Conservation (phyloP, 306 rosid species). For the Dalbergia cultrata region DNA sequence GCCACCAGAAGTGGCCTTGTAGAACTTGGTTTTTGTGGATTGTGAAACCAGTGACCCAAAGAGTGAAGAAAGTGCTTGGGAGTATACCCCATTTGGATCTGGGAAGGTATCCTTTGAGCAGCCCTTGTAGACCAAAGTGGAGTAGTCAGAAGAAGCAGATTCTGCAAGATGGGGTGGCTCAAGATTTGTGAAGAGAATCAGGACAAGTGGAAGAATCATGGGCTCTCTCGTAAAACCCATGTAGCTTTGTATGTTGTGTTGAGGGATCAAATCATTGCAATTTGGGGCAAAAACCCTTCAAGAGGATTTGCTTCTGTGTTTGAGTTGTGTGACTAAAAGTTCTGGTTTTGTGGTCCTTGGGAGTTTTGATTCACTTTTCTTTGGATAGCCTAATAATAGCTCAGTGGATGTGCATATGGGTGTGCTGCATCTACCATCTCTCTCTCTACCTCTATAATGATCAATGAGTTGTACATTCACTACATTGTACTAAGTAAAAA, state of each 20-base stretch:
- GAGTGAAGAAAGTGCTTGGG: slow-evolving; percentile 82
- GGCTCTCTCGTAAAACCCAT: slow-evolving; percentile 62
- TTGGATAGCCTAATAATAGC: slow-evolving; percentile 49
- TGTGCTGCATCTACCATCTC: background rate
- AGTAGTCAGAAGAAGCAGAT: slow-evolving; percentile 66
- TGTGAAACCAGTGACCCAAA: slow-evolving; percentile 79
- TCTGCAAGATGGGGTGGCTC: slow-evolving; percentile 53
- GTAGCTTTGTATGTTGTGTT: slow-evolving; percentile 14
- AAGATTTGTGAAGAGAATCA: slow-evolving; percentile 46
- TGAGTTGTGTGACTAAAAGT: background rate
- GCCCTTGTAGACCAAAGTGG: slow-evolving; percentile 85
- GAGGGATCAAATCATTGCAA: slow-evolving; percentile 66
- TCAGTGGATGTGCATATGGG: slow-evolving; percentile 51
- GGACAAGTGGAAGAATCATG: slow-evolving; percentile 45
- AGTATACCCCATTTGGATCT: slow-evolving; percentile 87
- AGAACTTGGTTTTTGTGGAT: slow-evolving; percentile 76
- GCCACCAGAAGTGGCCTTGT: slow-evolving; percentile 60
- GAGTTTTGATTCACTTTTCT: slow-evolving; percentile 47
- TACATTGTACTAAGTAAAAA: background rate
- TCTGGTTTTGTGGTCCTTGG: background rate
- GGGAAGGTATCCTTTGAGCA: slow-evolving; percentile 82
- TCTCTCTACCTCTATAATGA: slow-evolving; percentile 12
- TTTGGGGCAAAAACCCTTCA: slow-evolving; percentile 17
- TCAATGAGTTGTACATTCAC: slow-evolving; percentile 19
- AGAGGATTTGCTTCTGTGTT: slow-evolving; percentile 19